A percentile compares a stretch with the other conserved stretches of the same genome.
Evolutionary conservation across 2,329 filamentous ascomycete genomes (phyloP).

Genomic region (Colletotrichum eremochloae): DNA sequence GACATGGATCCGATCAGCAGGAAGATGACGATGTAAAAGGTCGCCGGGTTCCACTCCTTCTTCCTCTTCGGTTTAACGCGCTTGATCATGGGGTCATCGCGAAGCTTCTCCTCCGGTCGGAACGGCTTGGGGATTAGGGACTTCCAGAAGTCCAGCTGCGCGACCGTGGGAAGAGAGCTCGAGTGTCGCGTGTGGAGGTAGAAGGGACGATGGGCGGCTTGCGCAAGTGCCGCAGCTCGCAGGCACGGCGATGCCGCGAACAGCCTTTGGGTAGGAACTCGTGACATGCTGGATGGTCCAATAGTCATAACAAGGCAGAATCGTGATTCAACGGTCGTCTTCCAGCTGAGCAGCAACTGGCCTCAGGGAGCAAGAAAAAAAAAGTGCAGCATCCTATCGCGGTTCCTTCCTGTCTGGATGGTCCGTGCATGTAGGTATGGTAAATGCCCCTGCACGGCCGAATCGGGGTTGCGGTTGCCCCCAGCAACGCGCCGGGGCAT

Average conservation of each 20-base stretch:
- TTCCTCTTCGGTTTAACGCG: constrained; percentile 59
- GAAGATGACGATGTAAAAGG: constrained; percentile 85
- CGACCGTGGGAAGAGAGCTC: constrained; percentile 64
- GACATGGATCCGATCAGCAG: constrained; percentile 94
- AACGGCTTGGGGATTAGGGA: constrained; percentile 77
- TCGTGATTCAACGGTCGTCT: constrained; percentile 1
- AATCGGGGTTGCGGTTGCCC: constrained; percentile 33
- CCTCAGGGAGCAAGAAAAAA: constrained; percentile 22
- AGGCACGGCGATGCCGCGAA: constrained; percentile 27
- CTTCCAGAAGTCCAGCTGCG: constrained; percentile 75
- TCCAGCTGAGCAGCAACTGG: neutral
- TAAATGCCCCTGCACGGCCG: constrained; percentile 11
- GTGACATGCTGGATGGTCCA: constrained; percentile 19
- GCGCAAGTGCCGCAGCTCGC: constrained; percentile 14
- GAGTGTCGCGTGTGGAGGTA: constrained; percentile 46
- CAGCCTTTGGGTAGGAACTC: constrained; percentile 10
- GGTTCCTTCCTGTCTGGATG: constrained; percentile 4
- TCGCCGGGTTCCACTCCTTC: constrained; percentile 83
- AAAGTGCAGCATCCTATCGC: constrained; percentile 2
- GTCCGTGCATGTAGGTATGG: constrained; percentile 23
- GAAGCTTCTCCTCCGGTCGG: constrained; percentile 57
- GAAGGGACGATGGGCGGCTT: constrained; percentile 22
- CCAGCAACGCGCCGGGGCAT: constrained; percentile 37
- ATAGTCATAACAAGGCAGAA: neutral
- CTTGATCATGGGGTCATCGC: constrained; percentile 49